Evolutionary conservation across 306 rosid species (phyloP).

Genomic region (Albizia julibrissin): DNA sequence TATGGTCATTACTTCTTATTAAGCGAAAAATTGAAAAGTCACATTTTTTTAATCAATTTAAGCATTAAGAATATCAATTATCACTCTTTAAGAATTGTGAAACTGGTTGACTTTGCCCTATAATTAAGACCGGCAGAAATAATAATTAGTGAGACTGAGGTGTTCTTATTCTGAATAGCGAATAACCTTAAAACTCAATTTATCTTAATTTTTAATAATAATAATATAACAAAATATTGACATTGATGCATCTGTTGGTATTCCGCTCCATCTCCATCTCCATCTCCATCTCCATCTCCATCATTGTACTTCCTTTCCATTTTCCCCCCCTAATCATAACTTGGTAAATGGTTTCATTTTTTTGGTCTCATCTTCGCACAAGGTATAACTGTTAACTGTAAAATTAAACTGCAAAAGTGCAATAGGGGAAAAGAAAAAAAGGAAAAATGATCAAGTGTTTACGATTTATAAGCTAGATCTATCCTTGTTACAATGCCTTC

Average conservation of each 20-base stretch:
- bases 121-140: no score
- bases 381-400: not conserved
- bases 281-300: no score
- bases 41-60: no score
- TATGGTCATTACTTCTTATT: no score
- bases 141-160: no score
- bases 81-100: not conserved
- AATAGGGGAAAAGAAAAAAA: not conserved
- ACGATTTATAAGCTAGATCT: not conserved
- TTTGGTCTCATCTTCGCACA: not conserved
- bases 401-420: not conserved
- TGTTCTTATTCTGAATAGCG: no score
- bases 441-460: not conserved
- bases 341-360: not conserved
- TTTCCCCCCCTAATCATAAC: not conserved
- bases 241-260: not conserved
- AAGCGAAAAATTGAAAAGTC: no score
- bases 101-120: no score
- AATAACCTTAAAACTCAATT: no score
- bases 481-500: not conserved
- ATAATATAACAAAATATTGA: not conserved
- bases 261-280: no score
- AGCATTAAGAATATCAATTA: no score
- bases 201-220: no score
- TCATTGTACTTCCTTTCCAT: not conserved